Percentiles rank a stretch among this genome's conserved stretches.
Conservation (phyloP, 2,329 filamentous ascomycete genomes). For the Talaromyces sp. region DNA sequence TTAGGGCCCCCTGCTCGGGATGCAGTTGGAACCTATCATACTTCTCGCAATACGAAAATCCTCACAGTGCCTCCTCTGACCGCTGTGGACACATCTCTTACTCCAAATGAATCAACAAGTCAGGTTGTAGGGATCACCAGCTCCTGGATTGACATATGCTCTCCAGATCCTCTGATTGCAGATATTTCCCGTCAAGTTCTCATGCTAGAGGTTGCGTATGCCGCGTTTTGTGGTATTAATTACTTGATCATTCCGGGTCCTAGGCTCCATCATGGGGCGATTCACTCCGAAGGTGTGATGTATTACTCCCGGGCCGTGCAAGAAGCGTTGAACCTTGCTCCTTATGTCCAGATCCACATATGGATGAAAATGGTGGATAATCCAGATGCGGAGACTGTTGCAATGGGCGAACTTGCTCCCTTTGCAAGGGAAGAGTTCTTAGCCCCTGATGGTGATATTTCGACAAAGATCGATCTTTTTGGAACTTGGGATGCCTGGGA, state of each 20-base stretch:
- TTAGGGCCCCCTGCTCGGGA: conserved; percentile 32
- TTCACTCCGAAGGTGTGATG: conserved; percentile 46
- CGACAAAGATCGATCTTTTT: conserved; percentile 60
- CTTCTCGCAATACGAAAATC: conserved; percentile 34
- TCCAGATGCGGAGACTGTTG: conserved; percentile 48
- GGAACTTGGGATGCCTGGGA: conserved; percentile 94
- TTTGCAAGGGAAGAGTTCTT: conserved; percentile 39
- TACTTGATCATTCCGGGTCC: conserved; percentile 81
- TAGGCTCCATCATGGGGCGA: conserved; percentile 53
- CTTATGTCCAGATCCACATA: conserved; percentile 72
- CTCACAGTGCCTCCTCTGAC: conserved; percentile 36
- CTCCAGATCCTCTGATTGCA: conserved; percentile 72
- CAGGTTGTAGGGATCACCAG: conserved; percentile 76
- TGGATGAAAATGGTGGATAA: conserved; percentile 79
- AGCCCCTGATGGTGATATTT: conserved; percentile 22
- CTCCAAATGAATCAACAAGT: conserved; percentile 72
- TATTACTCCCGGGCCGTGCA: conserved; percentile 81
- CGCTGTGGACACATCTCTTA: conserved; percentile 55
- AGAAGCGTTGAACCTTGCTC: conserved; percentile 68
- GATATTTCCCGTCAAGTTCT: conserved; percentile 85
- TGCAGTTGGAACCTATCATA: conserved; percentile 31
- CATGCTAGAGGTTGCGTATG: conserved; percentile 86
- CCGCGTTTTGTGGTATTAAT: conserved; percentile 85
- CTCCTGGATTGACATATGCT: conserved; percentile 87
- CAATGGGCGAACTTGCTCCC: conserved; percentile 39